phyloP scores from a whole-genome alignment of 2,329 filamentous ascomycete genomes.

The Ophiobolus disseminans region DNA sequence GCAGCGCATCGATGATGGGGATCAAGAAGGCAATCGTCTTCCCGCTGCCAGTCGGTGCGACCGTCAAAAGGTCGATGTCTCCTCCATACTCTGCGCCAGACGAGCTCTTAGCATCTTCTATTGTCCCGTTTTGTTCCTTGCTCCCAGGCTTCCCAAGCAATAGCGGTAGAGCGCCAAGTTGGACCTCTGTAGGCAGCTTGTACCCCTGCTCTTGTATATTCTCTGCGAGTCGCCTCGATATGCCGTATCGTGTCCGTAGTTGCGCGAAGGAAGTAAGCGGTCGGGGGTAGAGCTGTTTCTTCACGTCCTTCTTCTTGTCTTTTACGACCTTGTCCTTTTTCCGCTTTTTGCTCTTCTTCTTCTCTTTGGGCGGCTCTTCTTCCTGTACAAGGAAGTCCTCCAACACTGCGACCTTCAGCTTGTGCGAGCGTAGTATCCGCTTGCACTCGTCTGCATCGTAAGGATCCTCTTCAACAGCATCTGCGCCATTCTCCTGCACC shows the following conservation, averaged over 20 bases:
- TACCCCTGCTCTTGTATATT: constrained; percentile 89
- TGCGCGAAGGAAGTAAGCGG: constrained; percentile 80
- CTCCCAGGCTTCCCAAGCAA: constrained; percentile 63
- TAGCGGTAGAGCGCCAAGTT: constrained; percentile 83
- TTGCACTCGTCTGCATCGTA: constrained; percentile 76
- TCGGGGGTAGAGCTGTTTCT: constrained; percentile 74
- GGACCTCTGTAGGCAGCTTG: constrained; percentile 87
- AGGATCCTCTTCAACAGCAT: constrained; percentile 9
- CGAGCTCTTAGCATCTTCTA: constrained; percentile 50
- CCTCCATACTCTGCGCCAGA: constrained; percentile 33
- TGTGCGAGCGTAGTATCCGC: constrained; percentile 77
- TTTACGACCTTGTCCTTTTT: constrained; percentile 43
- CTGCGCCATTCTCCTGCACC: constrained; percentile 5
- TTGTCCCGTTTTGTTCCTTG: background rate
- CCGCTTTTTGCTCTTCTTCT: constrained; percentile 62
- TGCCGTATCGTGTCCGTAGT: constrained; percentile 72
- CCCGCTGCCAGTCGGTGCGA: constrained; percentile 94
- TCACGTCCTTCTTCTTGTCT: constrained; percentile 58
- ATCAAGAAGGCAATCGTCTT: constrained; percentile 95
- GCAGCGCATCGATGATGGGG: constrained; percentile 78
- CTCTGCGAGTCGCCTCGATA: constrained; percentile 74
- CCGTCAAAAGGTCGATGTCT: constrained; percentile 78
- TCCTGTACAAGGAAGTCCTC: constrained; percentile 51
- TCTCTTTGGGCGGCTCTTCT: constrained; percentile 59
- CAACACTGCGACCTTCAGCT: constrained; percentile 84